Base-by-base conservation (phyloP, 75 land plant genomes). In the Larix kaempferi region DNA sequence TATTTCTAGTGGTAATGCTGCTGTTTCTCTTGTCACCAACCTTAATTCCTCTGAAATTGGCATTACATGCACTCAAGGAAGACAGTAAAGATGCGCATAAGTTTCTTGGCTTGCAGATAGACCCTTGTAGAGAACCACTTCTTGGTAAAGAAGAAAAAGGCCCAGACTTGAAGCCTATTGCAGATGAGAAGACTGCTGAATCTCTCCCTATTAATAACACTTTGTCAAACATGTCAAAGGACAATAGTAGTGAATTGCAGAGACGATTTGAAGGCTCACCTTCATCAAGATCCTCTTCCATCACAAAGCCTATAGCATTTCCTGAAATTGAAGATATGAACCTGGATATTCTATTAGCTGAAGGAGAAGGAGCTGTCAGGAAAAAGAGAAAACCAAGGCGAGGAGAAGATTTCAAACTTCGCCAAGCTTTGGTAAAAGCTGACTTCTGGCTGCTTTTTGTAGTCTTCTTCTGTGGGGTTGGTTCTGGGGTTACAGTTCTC, bases 391-490 rank as follows among this genome's bases (percentile, higher is more conserved):
- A 84, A 19, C 88, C 88, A 8, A 52, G 82, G 25, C 63, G 88
- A 19, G 89, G 89, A 6, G 81, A 87, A 33, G 89, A 85, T 41
- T 85, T 85, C 63, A 85, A 74, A 0, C 87, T 87, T n/a, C 41
- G 61, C 16, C 81, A 87, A 60, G 84, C 87, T n/a, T 29, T 87
- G 21, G 74, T 85, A 58, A 87, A 85, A 69, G 87, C 84, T 29
- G 89, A 87, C 56, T 87, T 86, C 61, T 87, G 89, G 89, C 73
- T 87, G 19, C 78, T 87, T 25, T 87, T 87, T 71, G 37, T 87
- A 29, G 64, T 88, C 29, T 81, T 87, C 75, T 74, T 85, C 57
- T 87, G 89, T 82, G 89, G 89, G 54, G 83, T 85, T 22, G 89
- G 89, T 35, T 77, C 89, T 14, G 88, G 84, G 0, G 80, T 85